Percentiles rank a stretch among this genome's conserved stretches.
phyloP scores from a whole-genome alignment of 129 eudicot species.

The Dittrichia graveolens region DNA sequence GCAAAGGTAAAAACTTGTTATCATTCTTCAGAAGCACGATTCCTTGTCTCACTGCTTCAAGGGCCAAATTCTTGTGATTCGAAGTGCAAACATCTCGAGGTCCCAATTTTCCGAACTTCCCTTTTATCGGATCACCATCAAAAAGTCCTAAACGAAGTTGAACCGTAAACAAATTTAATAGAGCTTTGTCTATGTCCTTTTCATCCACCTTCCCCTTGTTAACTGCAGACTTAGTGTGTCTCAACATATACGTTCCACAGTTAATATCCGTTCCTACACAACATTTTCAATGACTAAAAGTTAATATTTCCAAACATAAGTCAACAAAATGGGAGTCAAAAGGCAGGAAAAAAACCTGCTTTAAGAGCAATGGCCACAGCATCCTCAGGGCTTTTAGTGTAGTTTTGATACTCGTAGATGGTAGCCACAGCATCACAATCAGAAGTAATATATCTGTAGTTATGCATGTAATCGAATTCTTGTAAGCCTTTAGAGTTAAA shows the following conservation, averaged over 20 bases:
- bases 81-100: conserved; percentile 65
- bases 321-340: conserved; percentile 1
- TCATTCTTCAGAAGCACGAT: conserved; percentile 87
- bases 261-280: conserved; percentile 81
- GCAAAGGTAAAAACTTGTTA: conserved; percentile 68
- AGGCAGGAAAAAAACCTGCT: conserved; percentile 62
- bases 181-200: conserved; percentile 74
- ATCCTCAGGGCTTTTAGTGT: conserved; percentile 77
- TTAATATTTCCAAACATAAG: background rate
- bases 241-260: conserved; percentile 87
- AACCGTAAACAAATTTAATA: conserved; percentile 66
- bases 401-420: conserved; percentile 84
- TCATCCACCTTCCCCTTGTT: conserved; percentile 70
- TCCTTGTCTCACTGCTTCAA: conserved; percentile 88
- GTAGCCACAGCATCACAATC: conserved; percentile 99
- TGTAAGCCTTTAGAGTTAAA: conserved; percentile 26
- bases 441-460: conserved; percentile 78
- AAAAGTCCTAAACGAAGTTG: conserved; percentile 77
- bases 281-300: conserved; percentile 6
- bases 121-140: conserved; percentile 64
- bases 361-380: conserved; percentile 89
- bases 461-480: conserved; percentile 25
- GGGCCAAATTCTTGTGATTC: conserved; percentile 67
- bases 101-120: conserved; percentile 59
- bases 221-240: conserved; percentile 61